Evolutionary conservation across 2,329 filamentous ascomycete genomes (phyloP).

Genomic region (Hansfordia pulvinata): DNA sequence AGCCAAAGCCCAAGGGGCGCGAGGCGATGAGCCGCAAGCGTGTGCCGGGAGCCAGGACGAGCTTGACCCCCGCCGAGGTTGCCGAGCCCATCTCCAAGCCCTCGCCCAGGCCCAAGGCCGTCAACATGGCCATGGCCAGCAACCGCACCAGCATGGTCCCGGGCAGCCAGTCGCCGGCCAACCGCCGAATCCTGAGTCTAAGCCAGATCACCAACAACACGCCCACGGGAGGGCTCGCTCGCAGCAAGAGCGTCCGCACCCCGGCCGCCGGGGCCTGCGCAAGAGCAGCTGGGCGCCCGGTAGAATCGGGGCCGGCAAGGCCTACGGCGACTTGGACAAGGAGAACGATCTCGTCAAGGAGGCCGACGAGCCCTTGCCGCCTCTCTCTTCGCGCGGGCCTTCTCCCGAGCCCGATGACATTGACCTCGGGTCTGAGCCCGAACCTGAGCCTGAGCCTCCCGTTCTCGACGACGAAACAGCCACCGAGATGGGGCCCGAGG

Average conservation of each 20-base stretch:
- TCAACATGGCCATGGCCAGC: conserved; percentile 40
- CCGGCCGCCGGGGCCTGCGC: conserved; percentile 36
- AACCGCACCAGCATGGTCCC: conserved; percentile 29
- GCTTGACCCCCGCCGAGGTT: conserved; percentile 23
- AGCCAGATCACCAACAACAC: conserved; percentile 78
- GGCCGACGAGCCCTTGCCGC: conserved; percentile 48
- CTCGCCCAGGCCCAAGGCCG: conserved; percentile 12
- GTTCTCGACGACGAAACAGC: background rate
- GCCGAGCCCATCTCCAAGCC: conserved; percentile 13
- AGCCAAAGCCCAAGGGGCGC: conserved; percentile 33
- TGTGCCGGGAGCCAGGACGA: conserved; percentile 20
- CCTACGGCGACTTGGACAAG: conserved; percentile 42
- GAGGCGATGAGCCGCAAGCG: conserved; percentile 48
- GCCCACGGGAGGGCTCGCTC: conserved; percentile 49
- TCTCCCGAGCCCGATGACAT: no score
- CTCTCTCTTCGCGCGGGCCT: no score
- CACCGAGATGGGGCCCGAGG: conserved; percentile 6
- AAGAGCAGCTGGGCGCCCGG: conserved; percentile 57
- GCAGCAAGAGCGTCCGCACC: conserved; percentile 66
- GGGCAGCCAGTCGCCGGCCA: conserved; percentile 37
- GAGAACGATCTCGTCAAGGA: conserved; percentile 49
- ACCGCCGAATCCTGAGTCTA: conserved; percentile 76
- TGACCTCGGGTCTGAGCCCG: no score
- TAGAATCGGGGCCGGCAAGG: conserved; percentile 23
- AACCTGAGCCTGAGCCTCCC: no score